Conservation (phyloP, 805 yeast species). For the Kodamaea hsintzibuensis region DNA sequence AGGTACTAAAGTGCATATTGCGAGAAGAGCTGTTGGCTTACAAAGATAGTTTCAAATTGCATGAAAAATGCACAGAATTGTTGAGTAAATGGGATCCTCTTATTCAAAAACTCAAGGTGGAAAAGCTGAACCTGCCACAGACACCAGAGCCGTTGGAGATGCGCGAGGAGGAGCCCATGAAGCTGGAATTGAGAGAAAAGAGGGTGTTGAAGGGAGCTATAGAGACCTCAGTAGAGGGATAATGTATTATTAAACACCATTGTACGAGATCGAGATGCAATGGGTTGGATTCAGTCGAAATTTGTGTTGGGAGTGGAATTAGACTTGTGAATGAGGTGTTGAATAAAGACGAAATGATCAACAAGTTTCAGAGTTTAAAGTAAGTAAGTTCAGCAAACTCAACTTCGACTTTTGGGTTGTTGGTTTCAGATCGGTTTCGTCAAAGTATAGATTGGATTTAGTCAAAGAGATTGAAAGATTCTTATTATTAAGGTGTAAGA, state of each 20-base stretch:
- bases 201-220: constrained; percentile 1
- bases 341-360: too few relatives aligned
- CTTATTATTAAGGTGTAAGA: too few relatives aligned
- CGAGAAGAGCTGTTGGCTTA: constrained; percentile 41
- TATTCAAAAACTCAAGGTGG: constrained; percentile 38
- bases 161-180: not conserved
- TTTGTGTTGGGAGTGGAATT: not conserved
- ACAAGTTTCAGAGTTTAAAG: too few relatives aligned
- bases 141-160: constrained; percentile 4
- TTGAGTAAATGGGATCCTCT: constrained; percentile 42
- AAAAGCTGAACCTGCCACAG: constrained; percentile 18
- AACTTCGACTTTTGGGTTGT: too few relatives aligned
- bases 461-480: too few relatives aligned
- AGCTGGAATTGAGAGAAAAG: constrained; percentile 1
- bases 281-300: not conserved
- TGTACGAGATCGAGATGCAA: not conserved
- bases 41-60: constrained; percentile 46
- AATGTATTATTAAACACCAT: not conserved
- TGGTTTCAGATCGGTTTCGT: too few relatives aligned
- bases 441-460: too few relatives aligned
- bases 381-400: too few relatives aligned
- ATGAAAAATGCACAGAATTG: constrained; percentile 43
- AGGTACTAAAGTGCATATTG: constrained; percentile 50
- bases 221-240: constrained; percentile 6
- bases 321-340: too few relatives aligned